phyloP scores from a whole-genome alignment of 1,139 yeast genomes.

The Arxiozyma heterogenica region DNA sequence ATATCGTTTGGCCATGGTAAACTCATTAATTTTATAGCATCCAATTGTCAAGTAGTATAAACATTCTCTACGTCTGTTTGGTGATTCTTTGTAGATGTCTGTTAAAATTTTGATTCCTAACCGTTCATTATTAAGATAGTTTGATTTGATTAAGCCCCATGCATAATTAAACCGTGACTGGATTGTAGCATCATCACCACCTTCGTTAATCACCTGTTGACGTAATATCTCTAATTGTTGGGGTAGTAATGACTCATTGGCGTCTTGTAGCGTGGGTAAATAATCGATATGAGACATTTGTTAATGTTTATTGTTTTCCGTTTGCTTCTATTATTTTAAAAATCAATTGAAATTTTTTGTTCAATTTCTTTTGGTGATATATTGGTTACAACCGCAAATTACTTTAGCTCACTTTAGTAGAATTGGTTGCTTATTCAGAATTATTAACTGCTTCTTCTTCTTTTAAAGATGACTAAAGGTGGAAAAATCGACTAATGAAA shows the following conservation, averaged over 20 bases:
- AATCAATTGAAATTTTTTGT: neutral
- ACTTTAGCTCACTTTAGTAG: no score
- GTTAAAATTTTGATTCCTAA: conserved; percentile 72
- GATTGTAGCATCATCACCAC: conserved; percentile 59
- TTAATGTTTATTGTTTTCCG: neutral
- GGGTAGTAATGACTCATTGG: conserved; percentile 52
- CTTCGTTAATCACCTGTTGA: conserved; percentile 73
- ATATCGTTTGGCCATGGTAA: conserved; percentile 75
- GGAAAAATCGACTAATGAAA: neutral
- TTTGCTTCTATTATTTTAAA: neutral
- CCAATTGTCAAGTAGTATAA: conserved; percentile 84
- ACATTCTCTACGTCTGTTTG: conserved; percentile 80
- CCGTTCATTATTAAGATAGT: conserved; percentile 51
- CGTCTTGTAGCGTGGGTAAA: conserved; percentile 27
- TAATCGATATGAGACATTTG: conserved; percentile 23
- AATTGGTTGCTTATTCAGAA: no score
- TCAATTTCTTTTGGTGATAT: no score
- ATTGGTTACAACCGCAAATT: no score
- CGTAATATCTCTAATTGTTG: conserved; percentile 69
- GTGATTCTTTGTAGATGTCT: conserved; percentile 65
- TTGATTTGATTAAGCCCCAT: conserved; percentile 86
- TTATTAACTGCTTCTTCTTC: no score
- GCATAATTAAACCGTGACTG: conserved; percentile 90
- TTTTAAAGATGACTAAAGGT: no score
- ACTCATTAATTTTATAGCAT: conserved; percentile 80